These are phyloP conservation scores for Infundibulicybe gibba DNA, from an alignment of 768 basidiomycete genomes.

Conservation along the genomic window DNA sequence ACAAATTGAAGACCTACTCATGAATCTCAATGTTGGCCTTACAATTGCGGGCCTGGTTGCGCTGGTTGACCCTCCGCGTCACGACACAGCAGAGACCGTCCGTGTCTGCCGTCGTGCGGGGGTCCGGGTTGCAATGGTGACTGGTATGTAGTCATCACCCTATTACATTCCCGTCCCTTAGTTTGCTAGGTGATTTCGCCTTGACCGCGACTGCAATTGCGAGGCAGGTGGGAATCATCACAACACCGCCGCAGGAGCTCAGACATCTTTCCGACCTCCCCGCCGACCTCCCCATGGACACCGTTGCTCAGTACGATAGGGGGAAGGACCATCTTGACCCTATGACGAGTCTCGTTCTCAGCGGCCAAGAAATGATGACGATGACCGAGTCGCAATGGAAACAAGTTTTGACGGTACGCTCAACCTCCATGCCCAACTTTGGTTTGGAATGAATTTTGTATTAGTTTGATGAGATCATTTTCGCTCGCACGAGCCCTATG, in stretches of 20 bases:
- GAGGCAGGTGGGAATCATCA: slow-evolving; percentile 55
- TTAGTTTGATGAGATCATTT: slow-evolving; percentile 48
- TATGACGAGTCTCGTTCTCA: slow-evolving; percentile 27
- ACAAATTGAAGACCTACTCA: slow-evolving; percentile 40
- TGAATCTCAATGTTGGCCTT: slow-evolving; percentile 38
- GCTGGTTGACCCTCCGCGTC: slow-evolving; percentile 55
- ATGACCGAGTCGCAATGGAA: slow-evolving; percentile 23
- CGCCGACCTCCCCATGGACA: slow-evolving; percentile 14
- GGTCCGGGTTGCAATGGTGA: slow-evolving; percentile 62
- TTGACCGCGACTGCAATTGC: slow-evolving; percentile 63
- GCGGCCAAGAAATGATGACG: slow-evolving; percentile 34
- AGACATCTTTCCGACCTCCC: slow-evolving; percentile 35
- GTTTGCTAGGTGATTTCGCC: slow-evolving; percentile 43
- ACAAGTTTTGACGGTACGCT: not conserved
- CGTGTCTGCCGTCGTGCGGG: slow-evolving; percentile 50
- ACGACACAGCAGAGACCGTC: slow-evolving; percentile 50
- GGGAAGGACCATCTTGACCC: not conserved
- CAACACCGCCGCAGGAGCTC: slow-evolving; percentile 25
- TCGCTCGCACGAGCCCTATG: slow-evolving; percentile 60
- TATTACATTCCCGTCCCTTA: not conserved
- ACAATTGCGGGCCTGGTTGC: slow-evolving; percentile 58
- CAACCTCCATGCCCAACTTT: not conserved
- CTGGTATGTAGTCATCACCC: slow-evolving; percentile 24
- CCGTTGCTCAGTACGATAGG: not conserved
- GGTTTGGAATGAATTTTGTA: slow-evolving; percentile 12